Base-by-base conservation (phyloP, 2,329 filamentous ascomycete species). In the Colletotrichum cereale region DNA sequence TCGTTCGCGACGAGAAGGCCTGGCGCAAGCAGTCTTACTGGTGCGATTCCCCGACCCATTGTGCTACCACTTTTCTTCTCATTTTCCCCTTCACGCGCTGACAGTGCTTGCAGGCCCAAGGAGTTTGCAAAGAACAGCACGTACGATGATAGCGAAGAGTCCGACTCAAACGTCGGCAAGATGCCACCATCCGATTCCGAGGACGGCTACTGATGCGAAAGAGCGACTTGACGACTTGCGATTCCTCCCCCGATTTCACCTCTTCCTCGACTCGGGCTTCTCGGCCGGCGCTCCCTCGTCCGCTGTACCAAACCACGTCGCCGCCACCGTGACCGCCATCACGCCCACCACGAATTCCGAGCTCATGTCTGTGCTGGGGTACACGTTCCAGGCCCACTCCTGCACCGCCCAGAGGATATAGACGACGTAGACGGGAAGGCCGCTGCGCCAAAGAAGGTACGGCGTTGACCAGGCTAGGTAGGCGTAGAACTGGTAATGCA, bases 401-500 rank as follows among this genome's bases (percentile, higher is more conserved):
- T 98, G 95, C 71, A 89, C 86, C 3, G 86, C 87, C 92, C 93
- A 97, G 12, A 95, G 81, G 5, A 82, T 83, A 77, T 91, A 91
- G 75, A 94, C 88, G 40, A 92, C 77, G 14, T 92, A 78, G 0
- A 92, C 91, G 76, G 92, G 90, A 72, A 91, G 84, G 1, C 91
- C 91, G 66, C 91, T 89, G 77, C 90, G 89, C 94, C 95, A 98
- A 63, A 97, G 87, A 73, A 98, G 85, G 80, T 93, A 97, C 0
- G 95, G 95, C 8, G 93, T 94, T 18, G 92, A 89, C 95, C 95
- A 98, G 36, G 93, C 93, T 71, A 97, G 88, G 85, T 97, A 97
- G 56, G 93, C 90, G 82, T 95, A 98, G 85, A 98, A 98, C 79
- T 98, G 95, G 85, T 97, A 98, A 84, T 98, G 95, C 76, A 98